These are phyloP conservation scores for Hirschioporus abietinus DNA, from an alignment of 768 basidiomycete species.

Conservation along the genomic window DNA sequence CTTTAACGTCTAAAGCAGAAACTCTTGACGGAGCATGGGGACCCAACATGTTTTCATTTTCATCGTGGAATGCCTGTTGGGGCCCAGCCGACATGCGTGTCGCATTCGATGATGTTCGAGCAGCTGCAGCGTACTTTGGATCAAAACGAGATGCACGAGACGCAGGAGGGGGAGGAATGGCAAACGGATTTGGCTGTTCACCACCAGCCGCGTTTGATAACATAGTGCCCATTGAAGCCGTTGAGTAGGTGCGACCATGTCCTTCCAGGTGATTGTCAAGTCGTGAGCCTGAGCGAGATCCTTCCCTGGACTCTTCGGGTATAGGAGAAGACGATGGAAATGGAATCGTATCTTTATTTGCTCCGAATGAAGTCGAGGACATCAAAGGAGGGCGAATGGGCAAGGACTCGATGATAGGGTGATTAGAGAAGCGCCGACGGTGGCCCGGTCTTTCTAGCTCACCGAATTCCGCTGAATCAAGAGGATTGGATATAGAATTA, in stretches of 20 bases:
- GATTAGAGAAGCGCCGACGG: constrained; percentile 47
- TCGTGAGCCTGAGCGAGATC: constrained; percentile 29
- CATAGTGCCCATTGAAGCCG: constrained; percentile 39
- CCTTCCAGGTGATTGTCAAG: constrained; percentile 18
- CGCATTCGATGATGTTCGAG: constrained; percentile 52
- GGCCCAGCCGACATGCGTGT: constrained; percentile 11
- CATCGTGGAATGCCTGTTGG: constrained; percentile 5
- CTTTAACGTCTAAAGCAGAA: constrained; percentile 3
- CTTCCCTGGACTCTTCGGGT: constrained; percentile 33
- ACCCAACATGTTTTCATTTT: background rate
- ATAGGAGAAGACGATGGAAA: constrained; percentile 47
- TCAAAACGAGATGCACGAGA: constrained; percentile 70
- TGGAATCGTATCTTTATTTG: constrained; percentile 50
- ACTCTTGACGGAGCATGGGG: background rate
- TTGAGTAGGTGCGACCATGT: constrained; percentile 46
- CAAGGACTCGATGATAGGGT: constrained; percentile 41
- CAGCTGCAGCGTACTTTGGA: constrained; percentile 60
- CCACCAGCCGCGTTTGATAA: constrained; percentile 34
- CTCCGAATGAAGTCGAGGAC: constrained; percentile 19
- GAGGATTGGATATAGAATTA: constrained; percentile 52
- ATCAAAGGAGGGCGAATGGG: constrained; percentile 23
- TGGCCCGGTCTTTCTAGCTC: constrained; percentile 34
- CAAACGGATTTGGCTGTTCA: constrained; percentile 60
- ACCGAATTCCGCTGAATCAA: constrained; percentile 47
- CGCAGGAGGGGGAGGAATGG: constrained; percentile 57